These are phyloP conservation scores for Aspergillus pseudotamarii DNA, from an alignment of 2,329 filamentous ascomycete species.

Conservation along the genomic window DNA sequence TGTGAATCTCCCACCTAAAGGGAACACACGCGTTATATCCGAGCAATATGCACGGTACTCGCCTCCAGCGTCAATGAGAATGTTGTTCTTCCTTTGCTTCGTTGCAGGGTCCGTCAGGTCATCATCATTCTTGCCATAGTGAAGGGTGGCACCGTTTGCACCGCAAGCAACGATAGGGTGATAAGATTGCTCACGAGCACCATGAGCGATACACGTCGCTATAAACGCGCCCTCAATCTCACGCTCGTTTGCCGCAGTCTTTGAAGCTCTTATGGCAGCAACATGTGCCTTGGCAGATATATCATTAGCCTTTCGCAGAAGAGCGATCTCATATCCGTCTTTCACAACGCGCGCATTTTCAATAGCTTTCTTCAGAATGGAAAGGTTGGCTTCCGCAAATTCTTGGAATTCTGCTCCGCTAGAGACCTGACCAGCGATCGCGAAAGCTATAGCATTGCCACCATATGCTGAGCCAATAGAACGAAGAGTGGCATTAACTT, in stretches of 20 bases:
- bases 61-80: slow-evolving; percentile 85
- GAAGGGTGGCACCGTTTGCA: slow-evolving; percentile 78
- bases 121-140: slow-evolving; percentile 82
- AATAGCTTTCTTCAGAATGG: slow-evolving; percentile 69
- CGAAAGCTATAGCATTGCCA: slow-evolving; percentile 63
- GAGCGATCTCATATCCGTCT: slow-evolving; percentile 78
- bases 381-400: slow-evolving; percentile 66
- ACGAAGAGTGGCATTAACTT: slow-evolving; percentile 74
- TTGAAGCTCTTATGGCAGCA: slow-evolving; percentile 67
- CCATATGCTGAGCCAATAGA: slow-evolving; percentile 43
- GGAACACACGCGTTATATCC: slow-evolving; percentile 87
- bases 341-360: slow-evolving; percentile 81
- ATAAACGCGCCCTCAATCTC: slow-evolving; percentile 81
- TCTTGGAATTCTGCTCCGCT: slow-evolving; percentile 70
- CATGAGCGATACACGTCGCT: slow-evolving; percentile 69
- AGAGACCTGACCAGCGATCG: slow-evolving; percentile 77
- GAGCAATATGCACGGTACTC: slow-evolving; percentile 86
- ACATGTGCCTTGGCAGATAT: slow-evolving; percentile 79
- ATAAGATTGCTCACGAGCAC: slow-evolving; percentile 80
- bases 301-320: slow-evolving; percentile 78
- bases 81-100: slow-evolving; percentile 59
- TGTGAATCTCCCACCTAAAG: slow-evolving; percentile 71
- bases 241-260: slow-evolving; percentile 71
- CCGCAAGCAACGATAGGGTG: slow-evolving; percentile 86
- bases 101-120: slow-evolving; percentile 58